A percentile compares a stretch with the other conserved stretches of the same genome.
Evolutionary conservation across 805 yeast genomes (phyloP).

Genomic region (Millerago galiae): DNA sequence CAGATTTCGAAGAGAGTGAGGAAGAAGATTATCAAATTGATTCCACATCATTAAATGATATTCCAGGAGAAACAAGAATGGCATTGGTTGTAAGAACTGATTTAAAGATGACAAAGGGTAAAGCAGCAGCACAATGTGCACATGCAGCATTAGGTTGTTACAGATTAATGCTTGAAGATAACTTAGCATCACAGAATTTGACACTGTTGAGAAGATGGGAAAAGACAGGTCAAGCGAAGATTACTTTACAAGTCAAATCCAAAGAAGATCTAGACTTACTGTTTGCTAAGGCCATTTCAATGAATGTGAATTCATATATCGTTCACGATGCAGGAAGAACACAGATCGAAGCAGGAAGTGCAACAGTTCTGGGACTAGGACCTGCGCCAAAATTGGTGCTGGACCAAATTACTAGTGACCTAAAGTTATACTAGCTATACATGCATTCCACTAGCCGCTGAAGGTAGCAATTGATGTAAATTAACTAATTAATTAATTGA

Average conservation of each 20-base stretch:
- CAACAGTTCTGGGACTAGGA: conserved; percentile 94
- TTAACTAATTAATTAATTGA: too few species aligned
- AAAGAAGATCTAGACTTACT: conserved; percentile 67
- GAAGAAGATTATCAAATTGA: conserved; percentile 55
- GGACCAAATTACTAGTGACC: conserved; percentile 74
- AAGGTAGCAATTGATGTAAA: too few species aligned
- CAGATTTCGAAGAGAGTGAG: conserved; percentile 38
- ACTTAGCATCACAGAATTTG: conserved; percentile 51
- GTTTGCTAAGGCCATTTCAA: conserved; percentile 72
- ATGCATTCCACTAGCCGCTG: too few species aligned
- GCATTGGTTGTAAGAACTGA: conserved; percentile 85
- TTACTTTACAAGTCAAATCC: conserved; percentile 69
- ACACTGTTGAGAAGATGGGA: conserved; percentile 71
- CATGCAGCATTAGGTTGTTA: conserved; percentile 96
- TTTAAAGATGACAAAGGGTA: conserved; percentile 88
- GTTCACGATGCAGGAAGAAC: conserved; percentile 98
- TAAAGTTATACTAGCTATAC: conserved; percentile 55
- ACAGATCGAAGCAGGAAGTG: conserved; percentile 92
- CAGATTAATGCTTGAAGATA: conserved; percentile 51
- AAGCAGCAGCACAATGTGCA: conserved; percentile 94
- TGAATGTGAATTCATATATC: conserved; percentile 71
- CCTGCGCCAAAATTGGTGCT: conserved; percentile 85
- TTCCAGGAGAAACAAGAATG: conserved; percentile 81
- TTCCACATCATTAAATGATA: conserved; percentile 51
- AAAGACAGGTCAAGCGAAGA: conserved; percentile 85